Conservation (phyloP, 306 rosid genomes). For the Dalbergia cultrata region DNA sequence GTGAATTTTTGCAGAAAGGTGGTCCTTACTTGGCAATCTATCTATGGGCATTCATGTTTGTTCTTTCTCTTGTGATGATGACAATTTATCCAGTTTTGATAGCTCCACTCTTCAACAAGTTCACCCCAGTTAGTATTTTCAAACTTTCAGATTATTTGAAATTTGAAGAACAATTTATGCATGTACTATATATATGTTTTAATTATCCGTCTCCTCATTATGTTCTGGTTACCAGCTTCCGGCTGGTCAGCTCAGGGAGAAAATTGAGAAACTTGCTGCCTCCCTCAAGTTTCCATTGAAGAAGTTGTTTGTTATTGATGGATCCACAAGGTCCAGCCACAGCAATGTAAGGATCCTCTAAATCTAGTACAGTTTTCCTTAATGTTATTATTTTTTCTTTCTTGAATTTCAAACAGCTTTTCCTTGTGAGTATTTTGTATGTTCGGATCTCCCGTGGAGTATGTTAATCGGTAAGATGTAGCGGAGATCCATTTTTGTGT, state of each 20-base stretch:
- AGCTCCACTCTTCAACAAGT: slow-evolving; percentile 97
- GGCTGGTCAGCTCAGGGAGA: slow-evolving; percentile 86
- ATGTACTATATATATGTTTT: slow-evolving; percentile 31
- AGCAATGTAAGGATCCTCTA: slow-evolving; percentile 83
- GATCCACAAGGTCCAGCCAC: slow-evolving; percentile 98
- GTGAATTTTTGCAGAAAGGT: slow-evolving; percentile 84
- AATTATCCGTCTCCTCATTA: slow-evolving; percentile 34
- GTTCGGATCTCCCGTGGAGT: neutral
- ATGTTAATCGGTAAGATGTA: neutral
- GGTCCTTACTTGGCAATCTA: slow-evolving; percentile 97
- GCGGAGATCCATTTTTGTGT: neutral
- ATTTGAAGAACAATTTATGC: neutral
- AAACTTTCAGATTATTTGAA: neutral
- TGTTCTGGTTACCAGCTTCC: slow-evolving; percentile 76
- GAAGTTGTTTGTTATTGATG: slow-evolving; percentile 97
- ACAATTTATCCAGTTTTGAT: slow-evolving; percentile 91
- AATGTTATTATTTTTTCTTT: neutral
- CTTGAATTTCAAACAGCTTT: neutral
- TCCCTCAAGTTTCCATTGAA: slow-evolving; percentile 89
- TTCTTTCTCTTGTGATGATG: slow-evolving; percentile 94
- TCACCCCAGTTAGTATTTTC: slow-evolving; percentile 82
- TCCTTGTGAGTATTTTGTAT: neutral
- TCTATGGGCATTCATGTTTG: slow-evolving; percentile 96
- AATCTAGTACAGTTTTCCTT: neutral
- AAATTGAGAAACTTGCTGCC: slow-evolving; percentile 92